These are phyloP conservation scores for Curvularia hawaiiensis DNA, from an alignment of 2,329 filamentous ascomycete species.

Conservation along the genomic window DNA sequence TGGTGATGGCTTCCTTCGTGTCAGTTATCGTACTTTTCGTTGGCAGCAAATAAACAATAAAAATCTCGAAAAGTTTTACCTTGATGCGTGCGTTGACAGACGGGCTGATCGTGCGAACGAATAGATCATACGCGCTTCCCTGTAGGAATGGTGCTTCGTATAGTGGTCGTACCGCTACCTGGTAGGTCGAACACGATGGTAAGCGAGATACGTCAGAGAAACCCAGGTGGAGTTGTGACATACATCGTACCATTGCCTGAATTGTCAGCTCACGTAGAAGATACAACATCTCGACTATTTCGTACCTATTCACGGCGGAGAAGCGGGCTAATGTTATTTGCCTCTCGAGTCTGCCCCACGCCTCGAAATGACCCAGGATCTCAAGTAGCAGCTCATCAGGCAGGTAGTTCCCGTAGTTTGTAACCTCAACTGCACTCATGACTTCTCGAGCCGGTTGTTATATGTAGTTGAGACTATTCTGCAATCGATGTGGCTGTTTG, in stretches of 20 bases:
- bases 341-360: slow-evolving; percentile 33
- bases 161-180: slow-evolving; percentile 53
- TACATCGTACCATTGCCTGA: slow-evolving; percentile 61
- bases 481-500: neutral
- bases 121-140: slow-evolving; percentile 60
- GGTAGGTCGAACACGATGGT: neutral
- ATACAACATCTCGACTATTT: neutral
- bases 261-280: slow-evolving; percentile 7
- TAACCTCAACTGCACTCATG: slow-evolving; percentile 5
- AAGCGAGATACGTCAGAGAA: neutral
- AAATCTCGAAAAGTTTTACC: slow-evolving; percentile 4
- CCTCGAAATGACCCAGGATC: slow-evolving; percentile 53
- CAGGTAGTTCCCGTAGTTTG: slow-evolving; percentile 47
- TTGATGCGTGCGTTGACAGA: slow-evolving; percentile 55
- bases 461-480: neutral
- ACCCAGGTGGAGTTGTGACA: neutral
- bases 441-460: neutral
- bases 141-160: slow-evolving; percentile 59
- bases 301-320: slow-evolving; percentile 50
- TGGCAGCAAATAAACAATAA: no score
- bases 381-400: slow-evolving; percentile 61
- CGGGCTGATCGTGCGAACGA: slow-evolving; percentile 61
- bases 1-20: slow-evolving; percentile 48
- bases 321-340: slow-evolving; percentile 58
- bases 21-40: neutral